phyloP scores from a whole-genome alignment of 495 filamentous ascomycete species.

The Cercophora newfieldiana region DNA sequence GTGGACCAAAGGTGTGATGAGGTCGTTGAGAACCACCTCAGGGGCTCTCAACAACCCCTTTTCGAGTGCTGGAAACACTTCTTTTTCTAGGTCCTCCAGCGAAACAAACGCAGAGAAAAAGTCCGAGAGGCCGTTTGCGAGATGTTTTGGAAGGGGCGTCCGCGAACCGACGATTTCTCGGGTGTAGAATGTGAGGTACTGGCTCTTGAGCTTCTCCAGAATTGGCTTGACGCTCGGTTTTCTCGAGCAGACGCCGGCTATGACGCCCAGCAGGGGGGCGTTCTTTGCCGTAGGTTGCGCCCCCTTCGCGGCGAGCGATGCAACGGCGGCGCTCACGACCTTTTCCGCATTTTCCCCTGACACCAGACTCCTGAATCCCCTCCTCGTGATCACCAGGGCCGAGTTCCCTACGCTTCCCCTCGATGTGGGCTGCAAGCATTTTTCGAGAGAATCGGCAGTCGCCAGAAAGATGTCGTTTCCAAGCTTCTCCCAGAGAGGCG shows the following conservation, averaged over 20 bases:
- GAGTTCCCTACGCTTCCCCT: conserved; percentile 61
- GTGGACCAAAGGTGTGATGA: conserved; percentile 68
- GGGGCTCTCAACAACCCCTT: conserved; percentile 86
- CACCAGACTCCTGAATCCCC: conserved; percentile 70
- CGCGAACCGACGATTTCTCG: conserved; percentile 84
- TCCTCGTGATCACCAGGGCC: conserved; percentile 69
- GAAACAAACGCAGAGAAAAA: conserved; percentile 80
- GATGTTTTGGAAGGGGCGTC: conserved; percentile 65
- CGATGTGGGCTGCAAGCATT: conserved; percentile 64
- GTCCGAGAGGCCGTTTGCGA: conserved; percentile 72
- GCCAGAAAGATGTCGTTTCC: conserved; percentile 61
- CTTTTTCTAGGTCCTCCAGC: conserved; percentile 69
- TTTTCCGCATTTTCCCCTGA: conserved; percentile 58
- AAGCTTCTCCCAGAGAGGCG: conserved; percentile 60
- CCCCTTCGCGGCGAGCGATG: conserved; percentile 64
- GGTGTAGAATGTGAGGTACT: conserved; percentile 75
- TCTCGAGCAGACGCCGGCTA: conserved; percentile 81
- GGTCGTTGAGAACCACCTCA: conserved; percentile 78
- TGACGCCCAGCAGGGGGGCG: conserved; percentile 74
- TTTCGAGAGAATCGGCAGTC: conserved; percentile 70
- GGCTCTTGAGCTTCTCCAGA: conserved; percentile 63
- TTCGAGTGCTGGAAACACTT: conserved; percentile 79
- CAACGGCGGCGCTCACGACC: conserved; percentile 62
- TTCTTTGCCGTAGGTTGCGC: conserved; percentile 63
- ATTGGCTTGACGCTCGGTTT: conserved; percentile 56